Evolutionary conservation across 176 grass and related monocot species (phyloP).

Genomic region (Cymbopogon citratus): DNA sequence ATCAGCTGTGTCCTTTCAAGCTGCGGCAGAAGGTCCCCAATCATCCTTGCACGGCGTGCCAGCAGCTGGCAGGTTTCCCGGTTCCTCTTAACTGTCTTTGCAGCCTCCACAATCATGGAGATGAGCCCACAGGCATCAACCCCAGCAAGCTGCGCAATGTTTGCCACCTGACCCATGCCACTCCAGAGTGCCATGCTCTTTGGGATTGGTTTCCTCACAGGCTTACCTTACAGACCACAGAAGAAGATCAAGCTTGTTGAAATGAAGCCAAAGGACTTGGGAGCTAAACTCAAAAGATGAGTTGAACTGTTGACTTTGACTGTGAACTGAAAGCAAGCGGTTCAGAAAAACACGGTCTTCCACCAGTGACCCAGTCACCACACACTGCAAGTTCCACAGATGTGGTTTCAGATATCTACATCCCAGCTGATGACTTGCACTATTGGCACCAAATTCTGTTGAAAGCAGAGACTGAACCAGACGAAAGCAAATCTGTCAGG

Average conservation of each 20-base stretch:
- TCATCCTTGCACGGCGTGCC: constrained; percentile 50
- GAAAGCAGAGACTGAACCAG: background rate
- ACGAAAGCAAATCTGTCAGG: background rate
- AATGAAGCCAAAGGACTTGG: background rate
- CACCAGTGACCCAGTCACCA: background rate
- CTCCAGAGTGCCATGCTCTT: constrained; percentile 47
- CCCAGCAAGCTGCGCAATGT: constrained; percentile 51
- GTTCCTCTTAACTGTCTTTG: constrained; percentile 49
- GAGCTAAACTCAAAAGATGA: background rate
- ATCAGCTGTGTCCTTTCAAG: constrained; percentile 54
- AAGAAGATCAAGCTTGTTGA: background rate
- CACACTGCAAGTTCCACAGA: background rate
- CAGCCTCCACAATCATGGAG: constrained; percentile 44
- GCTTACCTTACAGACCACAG: background rate
- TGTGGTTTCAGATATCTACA: background rate
- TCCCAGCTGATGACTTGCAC: background rate
- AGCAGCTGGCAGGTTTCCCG: constrained; percentile 53
- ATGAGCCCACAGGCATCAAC: constrained; percentile 64
- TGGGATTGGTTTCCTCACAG: background rate
- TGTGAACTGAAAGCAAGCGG: background rate
- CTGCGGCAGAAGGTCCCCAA: constrained; percentile 52
- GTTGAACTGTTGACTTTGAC: background rate
- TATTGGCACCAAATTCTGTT: background rate
- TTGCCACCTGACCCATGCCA: constrained; percentile 43
- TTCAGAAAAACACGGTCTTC: background rate